These are phyloP conservation scores for Colletotrichum chlorophyti DNA, from an alignment of 2,329 filamentous ascomycete genomes.

Conservation along the genomic window DNA sequence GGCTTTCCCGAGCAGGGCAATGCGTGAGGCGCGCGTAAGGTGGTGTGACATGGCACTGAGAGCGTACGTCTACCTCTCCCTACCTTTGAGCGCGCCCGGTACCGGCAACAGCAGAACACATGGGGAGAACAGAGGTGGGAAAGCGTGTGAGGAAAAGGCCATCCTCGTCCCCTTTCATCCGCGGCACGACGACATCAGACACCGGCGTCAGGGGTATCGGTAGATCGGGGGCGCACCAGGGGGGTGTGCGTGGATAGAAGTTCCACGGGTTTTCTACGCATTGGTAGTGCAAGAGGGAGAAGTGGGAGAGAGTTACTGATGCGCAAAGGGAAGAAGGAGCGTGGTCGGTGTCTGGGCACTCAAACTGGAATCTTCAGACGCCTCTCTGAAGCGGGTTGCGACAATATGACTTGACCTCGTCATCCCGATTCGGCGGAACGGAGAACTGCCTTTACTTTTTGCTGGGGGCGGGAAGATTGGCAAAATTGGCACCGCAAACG, in stretches of 20 bases:
- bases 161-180: slow-evolving; percentile 14
- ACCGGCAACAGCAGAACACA: not conserved
- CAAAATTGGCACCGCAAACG: slow-evolving; percentile 11
- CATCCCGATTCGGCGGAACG: slow-evolving; percentile 30
- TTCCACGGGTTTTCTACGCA: not conserved
- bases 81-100: no score
- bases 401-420: slow-evolving; percentile 9
- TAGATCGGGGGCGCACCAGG: not conserved
- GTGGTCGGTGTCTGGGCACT: slow-evolving; percentile 6
- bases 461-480: not conserved
- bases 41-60: not conserved
- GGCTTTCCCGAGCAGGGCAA: not conserved
- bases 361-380: slow-evolving; percentile 26
- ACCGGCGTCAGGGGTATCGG: slow-evolving; percentile 18
- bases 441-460: no score
- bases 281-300: not conserved
- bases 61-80: not conserved
- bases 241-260: slow-evolving; percentile 9
- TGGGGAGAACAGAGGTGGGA: not conserved
- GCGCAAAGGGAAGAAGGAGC: not conserved
- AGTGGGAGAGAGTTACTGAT: not conserved
- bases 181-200: slow-evolving; percentile 13
- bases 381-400: slow-evolving; percentile 26
- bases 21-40: not conserved
- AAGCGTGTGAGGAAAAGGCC: slow-evolving; percentile 23